These are phyloP conservation scores for Neofusicoccum cordaticola DNA, from an alignment of 2,329 filamentous ascomycete genomes.

Conservation along the genomic window DNA sequence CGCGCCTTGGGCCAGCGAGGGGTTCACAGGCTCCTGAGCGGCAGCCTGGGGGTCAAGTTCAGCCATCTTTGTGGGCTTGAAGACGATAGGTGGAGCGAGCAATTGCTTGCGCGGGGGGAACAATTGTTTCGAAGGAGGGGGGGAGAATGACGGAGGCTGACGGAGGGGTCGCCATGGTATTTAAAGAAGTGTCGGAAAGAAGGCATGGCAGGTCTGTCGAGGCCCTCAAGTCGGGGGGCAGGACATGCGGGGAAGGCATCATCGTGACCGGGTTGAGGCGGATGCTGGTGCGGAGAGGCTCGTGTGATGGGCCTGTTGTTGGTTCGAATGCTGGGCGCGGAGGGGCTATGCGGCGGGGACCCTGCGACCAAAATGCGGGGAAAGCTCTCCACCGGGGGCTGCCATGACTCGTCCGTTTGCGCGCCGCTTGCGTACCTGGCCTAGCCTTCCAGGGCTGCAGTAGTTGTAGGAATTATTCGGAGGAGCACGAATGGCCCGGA, in stretches of 20 bases:
- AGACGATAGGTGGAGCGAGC: not conserved
- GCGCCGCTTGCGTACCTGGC: constrained; percentile 5
- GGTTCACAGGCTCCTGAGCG: constrained; percentile 16
- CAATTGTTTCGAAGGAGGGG: not conserved
- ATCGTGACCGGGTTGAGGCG: constrained; percentile 1
- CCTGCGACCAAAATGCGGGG: constrained; percentile 13
- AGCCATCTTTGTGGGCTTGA: not conserved
- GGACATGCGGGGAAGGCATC: constrained; percentile 11
- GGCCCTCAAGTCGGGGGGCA: not conserved
- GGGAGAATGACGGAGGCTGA: not conserved
- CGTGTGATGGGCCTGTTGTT: constrained; percentile 1
- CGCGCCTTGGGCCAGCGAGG: constrained; percentile 38
- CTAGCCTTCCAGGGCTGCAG: not conserved
- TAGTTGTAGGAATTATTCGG: not conserved
- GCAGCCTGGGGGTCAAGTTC: constrained; percentile 2
- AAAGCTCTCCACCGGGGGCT: not conserved
- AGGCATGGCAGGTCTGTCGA: not conserved
- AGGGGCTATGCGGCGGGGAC: constrained; percentile 15
- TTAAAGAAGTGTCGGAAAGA: not conserved
- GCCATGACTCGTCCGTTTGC: not conserved
- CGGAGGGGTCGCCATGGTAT: not conserved
- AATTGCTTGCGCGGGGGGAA: not conserved
- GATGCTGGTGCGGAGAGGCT: constrained; percentile 14
- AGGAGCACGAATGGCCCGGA: not conserved
- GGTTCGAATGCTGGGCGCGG: not conserved